A percentile compares a stretch with the other conserved stretches of the same genome.
Evolutionary conservation across 352 stramenopile species (phyloP).

Genomic region (Globisporangium recalcitrans): DNA sequence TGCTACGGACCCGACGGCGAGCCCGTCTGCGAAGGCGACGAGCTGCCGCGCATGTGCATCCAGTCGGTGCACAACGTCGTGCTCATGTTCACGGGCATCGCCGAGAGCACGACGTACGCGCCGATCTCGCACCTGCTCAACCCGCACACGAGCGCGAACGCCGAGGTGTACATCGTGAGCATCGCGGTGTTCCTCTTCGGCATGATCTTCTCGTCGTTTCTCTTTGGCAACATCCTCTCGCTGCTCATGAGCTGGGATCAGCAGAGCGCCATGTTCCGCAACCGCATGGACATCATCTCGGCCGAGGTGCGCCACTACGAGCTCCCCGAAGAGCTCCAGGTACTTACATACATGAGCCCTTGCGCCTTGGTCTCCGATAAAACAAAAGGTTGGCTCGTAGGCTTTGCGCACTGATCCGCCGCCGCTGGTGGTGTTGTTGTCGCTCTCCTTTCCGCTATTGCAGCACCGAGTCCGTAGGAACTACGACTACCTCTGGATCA

Average conservation of each 20-base stretch:
- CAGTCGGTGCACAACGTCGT: constrained; percentile 69
- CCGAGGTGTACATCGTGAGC: constrained; percentile 61
- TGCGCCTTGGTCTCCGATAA: not conserved
- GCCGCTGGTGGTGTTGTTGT: too few relatives aligned
- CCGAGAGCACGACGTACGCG: constrained; percentile 55
- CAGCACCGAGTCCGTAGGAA: constrained; percentile 71
- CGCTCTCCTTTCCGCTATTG: not conserved
- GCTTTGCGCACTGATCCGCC: not conserved
- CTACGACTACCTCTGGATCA: constrained; percentile 86
- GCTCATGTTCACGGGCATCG: constrained; percentile 79
- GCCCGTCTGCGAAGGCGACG: constrained; percentile 26
- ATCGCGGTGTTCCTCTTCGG: constrained; percentile 68
- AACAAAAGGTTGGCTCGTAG: not conserved
- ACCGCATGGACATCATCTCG: constrained; percentile 84
- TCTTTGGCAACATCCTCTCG: constrained; percentile 78
- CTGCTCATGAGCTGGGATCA: constrained; percentile 81
- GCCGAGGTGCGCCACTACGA: constrained; percentile 82
- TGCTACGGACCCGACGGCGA: constrained; percentile 32
- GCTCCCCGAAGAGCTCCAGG: constrained; percentile 59
- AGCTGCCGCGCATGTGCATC: constrained; percentile 66
- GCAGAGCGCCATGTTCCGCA: constrained; percentile 70
- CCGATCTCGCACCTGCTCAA: constrained; percentile 47
- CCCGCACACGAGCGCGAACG: constrained; percentile 32
- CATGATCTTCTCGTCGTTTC: constrained; percentile 59
- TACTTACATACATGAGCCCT: constrained; percentile 10